Conservation (phyloP, 371 early-diverging fungal species). For the Lichtheimia corymbifera region DNA sequence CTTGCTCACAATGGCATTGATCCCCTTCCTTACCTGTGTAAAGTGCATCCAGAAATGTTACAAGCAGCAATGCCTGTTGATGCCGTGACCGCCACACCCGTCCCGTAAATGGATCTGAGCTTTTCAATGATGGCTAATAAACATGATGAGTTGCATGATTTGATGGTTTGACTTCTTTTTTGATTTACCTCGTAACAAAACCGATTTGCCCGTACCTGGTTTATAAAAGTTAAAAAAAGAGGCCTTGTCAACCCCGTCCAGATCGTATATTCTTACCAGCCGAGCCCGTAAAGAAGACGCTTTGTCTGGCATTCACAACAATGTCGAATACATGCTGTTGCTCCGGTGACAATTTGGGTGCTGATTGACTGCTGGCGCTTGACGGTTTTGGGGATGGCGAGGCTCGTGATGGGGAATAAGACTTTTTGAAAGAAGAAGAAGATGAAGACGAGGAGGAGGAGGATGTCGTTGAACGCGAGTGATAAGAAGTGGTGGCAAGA, state of each 20-base stretch:
- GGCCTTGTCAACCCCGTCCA: background rate
- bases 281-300: slow-evolving; percentile 81
- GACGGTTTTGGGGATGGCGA: background rate
- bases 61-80: slow-evolving; percentile 89
- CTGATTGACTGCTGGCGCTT: background rate
- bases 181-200: slow-evolving; percentile 51
- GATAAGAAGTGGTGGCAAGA: background rate
- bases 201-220: slow-evolving; percentile 75
- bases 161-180: too few species aligned
- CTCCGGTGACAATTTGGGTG: slow-evolving; percentile 50
- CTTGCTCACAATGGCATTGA: background rate
- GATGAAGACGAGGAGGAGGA: background rate
- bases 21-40: slow-evolving; percentile 54
- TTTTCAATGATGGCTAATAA: slow-evolving; percentile 54
- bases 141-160: background rate
- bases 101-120: slow-evolving; percentile 28
- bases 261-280: slow-evolving; percentile 51
- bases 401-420: background rate
- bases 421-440: background rate
- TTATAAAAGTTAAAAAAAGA: background rate
- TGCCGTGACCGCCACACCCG: slow-evolving; percentile 77
- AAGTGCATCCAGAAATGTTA: slow-evolving; percentile 79
- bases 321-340: slow-evolving; percentile 60
- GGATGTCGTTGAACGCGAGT: background rate
- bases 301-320: slow-evolving; percentile 56